Evolutionary conservation across 2,329 filamentous ascomycete genomes (phyloP).

Genomic region (Trichoderma sp.): DNA sequence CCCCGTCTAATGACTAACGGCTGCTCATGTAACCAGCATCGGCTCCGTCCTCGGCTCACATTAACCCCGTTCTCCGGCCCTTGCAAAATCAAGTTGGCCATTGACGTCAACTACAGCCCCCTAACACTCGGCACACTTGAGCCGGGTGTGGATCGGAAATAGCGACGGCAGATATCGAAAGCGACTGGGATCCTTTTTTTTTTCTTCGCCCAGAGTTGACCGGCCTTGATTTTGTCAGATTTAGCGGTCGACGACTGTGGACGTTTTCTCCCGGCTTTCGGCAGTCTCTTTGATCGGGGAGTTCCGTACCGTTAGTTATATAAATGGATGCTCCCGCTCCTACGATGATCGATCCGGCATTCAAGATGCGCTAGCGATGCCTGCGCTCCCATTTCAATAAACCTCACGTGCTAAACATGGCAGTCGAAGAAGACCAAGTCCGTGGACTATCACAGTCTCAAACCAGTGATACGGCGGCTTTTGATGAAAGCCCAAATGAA

Average conservation of each 20-base stretch:
- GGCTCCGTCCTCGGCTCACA: constrained; percentile 9
- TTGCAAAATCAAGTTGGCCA: neutral
- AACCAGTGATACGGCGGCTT: neutral
- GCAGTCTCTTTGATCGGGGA: neutral
- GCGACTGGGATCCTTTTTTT: neutral
- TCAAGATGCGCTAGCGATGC: neutral
- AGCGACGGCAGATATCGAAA: constrained; percentile 6
- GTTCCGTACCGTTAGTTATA: neutral
- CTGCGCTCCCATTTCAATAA: neutral
- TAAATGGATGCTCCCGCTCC: constrained; percentile 21
- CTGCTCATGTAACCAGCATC: neutral
- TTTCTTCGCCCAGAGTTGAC: neutral
- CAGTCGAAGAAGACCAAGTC: neutral
- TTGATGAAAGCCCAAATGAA: neutral
- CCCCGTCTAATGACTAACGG: neutral
- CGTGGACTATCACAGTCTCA: neutral
- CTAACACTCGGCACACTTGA: constrained; percentile 10
- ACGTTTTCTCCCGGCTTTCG: constrained; percentile 7
- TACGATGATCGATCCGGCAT: constrained; percentile 15
- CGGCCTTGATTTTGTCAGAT: neutral
- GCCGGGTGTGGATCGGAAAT: constrained; percentile 10
- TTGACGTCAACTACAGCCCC: constrained; percentile 12
- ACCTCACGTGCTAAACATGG: constrained; percentile 5
- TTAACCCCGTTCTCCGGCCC: neutral
- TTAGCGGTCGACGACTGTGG: constrained; percentile 11